These are phyloP conservation scores for Didymellaceae sp. DNA, from an alignment of 2,329 filamentous ascomycete species.

Conservation along the genomic window DNA sequence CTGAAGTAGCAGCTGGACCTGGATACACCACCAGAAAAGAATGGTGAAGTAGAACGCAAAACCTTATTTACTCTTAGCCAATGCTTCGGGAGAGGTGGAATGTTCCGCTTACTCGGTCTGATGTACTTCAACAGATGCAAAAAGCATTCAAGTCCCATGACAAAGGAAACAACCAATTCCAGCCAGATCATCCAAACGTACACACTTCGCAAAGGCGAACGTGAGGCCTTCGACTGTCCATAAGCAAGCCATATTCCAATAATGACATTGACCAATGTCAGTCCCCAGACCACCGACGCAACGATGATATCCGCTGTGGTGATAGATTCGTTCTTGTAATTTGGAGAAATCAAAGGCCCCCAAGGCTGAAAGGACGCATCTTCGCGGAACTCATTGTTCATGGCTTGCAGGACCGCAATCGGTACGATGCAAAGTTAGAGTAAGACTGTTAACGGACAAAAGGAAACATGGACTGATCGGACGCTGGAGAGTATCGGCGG, in stretches of 20 bases:
- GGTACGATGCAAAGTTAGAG: conserved; percentile 1
- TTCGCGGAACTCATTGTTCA: conserved; percentile 27
- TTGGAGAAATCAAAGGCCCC: conserved; percentile 34
- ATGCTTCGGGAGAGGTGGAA: neutral
- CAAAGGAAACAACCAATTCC: conserved; percentile 53
- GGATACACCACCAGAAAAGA: conserved; percentile 48
- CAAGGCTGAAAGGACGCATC: conserved; percentile 29
- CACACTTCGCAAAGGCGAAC: conserved; percentile 43
- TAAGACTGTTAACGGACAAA: neutral
- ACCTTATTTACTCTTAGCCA: conserved; percentile 26
- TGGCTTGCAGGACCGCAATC: conserved; percentile 8
- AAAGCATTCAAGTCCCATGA: conserved; percentile 52
- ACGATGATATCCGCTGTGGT: conserved; percentile 40
- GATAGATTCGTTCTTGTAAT: conserved; percentile 36
- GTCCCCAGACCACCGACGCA: conserved; percentile 37
- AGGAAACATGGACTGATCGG: neutral
- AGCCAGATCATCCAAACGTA: conserved; percentile 60
- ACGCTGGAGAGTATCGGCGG: conserved; percentile 1
- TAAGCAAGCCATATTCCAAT: conserved; percentile 45
- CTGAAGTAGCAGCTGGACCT: conserved; percentile 48
- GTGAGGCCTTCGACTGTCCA: conserved; percentile 34
- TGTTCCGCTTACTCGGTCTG: conserved; percentile 36
- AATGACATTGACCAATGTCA: conserved; percentile 36
- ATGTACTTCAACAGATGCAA: conserved; percentile 44
- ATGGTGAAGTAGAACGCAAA: conserved; percentile 46